Base-by-base conservation (phyloP, 169 alveolate species). In the Cryptosporidium tyzzeri region DNA sequence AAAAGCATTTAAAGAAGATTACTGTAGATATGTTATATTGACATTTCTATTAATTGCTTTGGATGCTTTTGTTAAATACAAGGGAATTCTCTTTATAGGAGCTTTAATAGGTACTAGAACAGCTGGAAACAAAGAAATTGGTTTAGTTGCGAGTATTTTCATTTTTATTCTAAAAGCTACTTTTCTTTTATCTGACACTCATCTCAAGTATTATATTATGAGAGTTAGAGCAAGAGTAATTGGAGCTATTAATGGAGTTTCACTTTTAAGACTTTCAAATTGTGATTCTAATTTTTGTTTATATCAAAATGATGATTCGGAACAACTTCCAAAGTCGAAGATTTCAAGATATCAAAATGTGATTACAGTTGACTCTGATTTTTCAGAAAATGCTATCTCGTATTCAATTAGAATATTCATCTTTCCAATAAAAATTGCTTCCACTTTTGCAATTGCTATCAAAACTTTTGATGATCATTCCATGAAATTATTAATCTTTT, bases 231-330 rank as follows among this genome's bases (percentile, higher is more conserved):
- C 73, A 44, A 61, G 80, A n/a, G 89, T 80, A 4, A 80, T 80
- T 61, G 89, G 89, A 16, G 45, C 89, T 18, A 80, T 80, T 44
- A 80, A 80, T 65, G 89, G 89, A 5, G 69, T 80, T 23, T 62
- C 89, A 4, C 68, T 80, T 26, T 50, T 65, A 14, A 59, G 89
- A 29, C 44, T 80, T 14, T 73, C 70, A n/a, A 41, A 73, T 18
- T 73, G 71, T 10, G 85, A 71, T 23, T 50, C 50, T 12, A 50
- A 35, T n/a, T 29, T 35, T 23, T 51, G 73, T 21, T 41, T 31
- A n/a, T 16, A 29, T 29, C 69, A 80, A 48, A 62, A 62, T 12
- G n/a, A 44, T 10, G 61, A 59, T 44, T 10, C 23, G 0, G 89
- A 62, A 1, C 61, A 33, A 10, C 68, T 59, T 5, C 71, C 86